phyloP scores from a whole-genome alignment of 1,139 yeast genomes.

The Suhomyces coccinellae region DNA sequence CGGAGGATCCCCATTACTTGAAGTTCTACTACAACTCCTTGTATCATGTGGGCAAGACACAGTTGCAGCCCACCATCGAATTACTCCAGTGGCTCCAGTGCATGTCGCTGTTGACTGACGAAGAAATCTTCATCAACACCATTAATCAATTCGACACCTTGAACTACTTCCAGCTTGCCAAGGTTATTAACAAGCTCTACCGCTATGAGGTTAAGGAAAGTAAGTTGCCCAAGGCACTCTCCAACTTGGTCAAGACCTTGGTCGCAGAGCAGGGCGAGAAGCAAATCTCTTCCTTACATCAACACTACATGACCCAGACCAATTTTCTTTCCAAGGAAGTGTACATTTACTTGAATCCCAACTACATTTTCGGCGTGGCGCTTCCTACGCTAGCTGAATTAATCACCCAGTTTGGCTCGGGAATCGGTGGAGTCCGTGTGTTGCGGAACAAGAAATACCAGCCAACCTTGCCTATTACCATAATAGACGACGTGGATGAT shows the following conservation, averaged over 20 bases:
- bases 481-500: constrained; percentile 65
- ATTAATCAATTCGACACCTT: constrained; percentile 57
- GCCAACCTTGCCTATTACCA: constrained; percentile 60
- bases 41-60: constrained; percentile 60
- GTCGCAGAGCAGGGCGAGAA: constrained; percentile 41
- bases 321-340: constrained; percentile 42
- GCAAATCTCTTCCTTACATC: constrained; percentile 33
- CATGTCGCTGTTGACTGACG: constrained; percentile 60
- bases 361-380: constrained; percentile 49
- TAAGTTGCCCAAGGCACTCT: constrained; percentile 52
- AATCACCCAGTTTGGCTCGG: constrained; percentile 61
- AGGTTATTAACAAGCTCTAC: constrained; percentile 67
- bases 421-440: constrained; percentile 53
- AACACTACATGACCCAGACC: constrained; percentile 47
- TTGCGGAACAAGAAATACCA: constrained; percentile 52
- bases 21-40: constrained; percentile 57
- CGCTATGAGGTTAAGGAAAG: constrained; percentile 82
- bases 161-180: constrained; percentile 69
- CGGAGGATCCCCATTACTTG: constrained; percentile 33
- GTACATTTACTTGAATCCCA: constrained; percentile 50
- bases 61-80: constrained; percentile 74
- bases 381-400: constrained; percentile 63
- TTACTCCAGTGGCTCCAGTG: constrained; percentile 90
- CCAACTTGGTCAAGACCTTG: constrained; percentile 34
- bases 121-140: constrained; percentile 58